Base-by-base conservation (phyloP, 176 grass and related monocot genomes). In the Zoysia japonica region DNA sequence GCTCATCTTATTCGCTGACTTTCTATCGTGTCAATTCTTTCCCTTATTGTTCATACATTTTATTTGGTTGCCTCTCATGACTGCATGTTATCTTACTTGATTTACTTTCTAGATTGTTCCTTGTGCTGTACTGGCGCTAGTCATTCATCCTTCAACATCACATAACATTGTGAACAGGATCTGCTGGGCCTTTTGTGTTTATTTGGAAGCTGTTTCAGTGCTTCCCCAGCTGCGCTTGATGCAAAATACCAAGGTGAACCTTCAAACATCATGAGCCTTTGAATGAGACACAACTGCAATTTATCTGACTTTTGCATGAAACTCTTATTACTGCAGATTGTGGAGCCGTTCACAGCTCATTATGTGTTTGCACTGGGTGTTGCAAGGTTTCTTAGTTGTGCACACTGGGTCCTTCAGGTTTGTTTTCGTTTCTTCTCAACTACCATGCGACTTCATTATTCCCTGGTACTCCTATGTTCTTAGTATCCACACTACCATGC, bases 341-440 rank as follows among this genome's bases (percentile, higher is more conserved):
- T 99, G 40, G 96, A 99, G 86, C 96, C 96, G 0, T 99, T 99
- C 79, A 99, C 96, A 41, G 92, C 96, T 70, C 96, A 99, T 74
- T 99, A 99, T 70, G 96, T 99, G 70, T 99, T 99, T 86, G 96
- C 96, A 13, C 80, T 99, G 72, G 96, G 96, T 11, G 84, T 99
- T 57, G 92, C 96, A 81, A 93, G 96, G 86, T 99, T 99, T 89
- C 85, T 99, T 81, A 99, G 88, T 70, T 99, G 96, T 70, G 96
- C 92, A 76, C 96, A 99, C 79, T 99, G 96, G 96, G 92, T 95
- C 46, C 88, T 99, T 91, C 96, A 99, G 96, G 96, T 99, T 85
- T 16, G 82, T 85, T 78, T 37, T 68, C 11, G 66, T 5, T 45
- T 49, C 35, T 11, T 66, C 57, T 28, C 43, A 62, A 47, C 2